Conservation (phyloP, 148 eudicot genomes). For the Cornus kousa region DNA sequence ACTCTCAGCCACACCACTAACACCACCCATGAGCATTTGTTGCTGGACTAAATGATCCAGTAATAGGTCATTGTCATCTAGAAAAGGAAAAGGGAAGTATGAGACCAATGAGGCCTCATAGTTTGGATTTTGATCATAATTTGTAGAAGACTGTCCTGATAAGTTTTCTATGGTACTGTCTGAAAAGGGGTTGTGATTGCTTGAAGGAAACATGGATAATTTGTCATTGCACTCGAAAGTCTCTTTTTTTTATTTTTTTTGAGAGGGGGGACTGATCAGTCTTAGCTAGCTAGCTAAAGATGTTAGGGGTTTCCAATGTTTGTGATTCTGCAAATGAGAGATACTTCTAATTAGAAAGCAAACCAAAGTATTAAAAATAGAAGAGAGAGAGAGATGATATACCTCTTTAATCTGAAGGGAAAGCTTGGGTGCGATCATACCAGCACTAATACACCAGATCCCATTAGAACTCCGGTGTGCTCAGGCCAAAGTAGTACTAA, state of each 20-base stretch:
- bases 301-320: too few species aligned
- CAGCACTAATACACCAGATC: too few species aligned
- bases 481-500: too few species aligned
- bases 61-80: conserved; percentile 13
- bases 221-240: neutral
- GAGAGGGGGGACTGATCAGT: too few species aligned
- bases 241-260: too few species aligned
- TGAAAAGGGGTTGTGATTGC: neutral
- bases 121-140: conserved; percentile 2
- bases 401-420: neutral
- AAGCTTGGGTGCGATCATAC: neutral
- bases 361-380: too few species aligned
- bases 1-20: neutral
- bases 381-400: too few species aligned
- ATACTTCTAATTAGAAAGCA: too few species aligned
- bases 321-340: too few species aligned
- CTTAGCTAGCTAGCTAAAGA: too few species aligned
- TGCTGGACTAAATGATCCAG: neutral
- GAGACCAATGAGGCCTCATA: conserved; percentile 1
- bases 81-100: conserved; percentile 24
- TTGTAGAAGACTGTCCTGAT: neutral
- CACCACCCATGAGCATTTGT: neutral
- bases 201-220: neutral
- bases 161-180: neutral
- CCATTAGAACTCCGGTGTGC: too few species aligned